phyloP scores from a whole-genome alignment of 345 rosid genomes.

The Populus simonii region DNA sequence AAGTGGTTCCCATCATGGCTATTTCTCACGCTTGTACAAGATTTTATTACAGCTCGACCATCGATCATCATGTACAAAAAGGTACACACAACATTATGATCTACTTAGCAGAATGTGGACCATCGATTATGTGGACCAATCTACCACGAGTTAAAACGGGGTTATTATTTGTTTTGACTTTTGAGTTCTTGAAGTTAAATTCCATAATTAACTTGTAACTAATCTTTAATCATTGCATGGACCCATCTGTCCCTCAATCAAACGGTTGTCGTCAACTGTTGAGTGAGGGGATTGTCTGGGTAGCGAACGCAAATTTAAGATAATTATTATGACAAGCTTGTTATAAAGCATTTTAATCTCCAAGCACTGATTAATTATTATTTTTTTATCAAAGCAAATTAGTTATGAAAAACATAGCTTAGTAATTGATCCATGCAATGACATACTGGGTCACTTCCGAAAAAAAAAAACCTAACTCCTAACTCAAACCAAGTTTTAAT shows the following conservation, averaged over 20 bases:
- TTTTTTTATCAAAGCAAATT: background rate
- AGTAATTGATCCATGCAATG: background rate
- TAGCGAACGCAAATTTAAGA: background rate
- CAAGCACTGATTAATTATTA: background rate
- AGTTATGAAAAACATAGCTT: background rate
- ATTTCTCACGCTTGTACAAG: conserved; percentile 34
- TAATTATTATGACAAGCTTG: background rate
- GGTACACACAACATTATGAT: conserved; percentile 31
- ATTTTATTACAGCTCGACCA: conserved; percentile 21
- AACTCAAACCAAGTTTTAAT: too few relatives aligned
- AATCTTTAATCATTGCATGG: conserved; percentile 1
- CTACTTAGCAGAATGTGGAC: conserved; percentile 13
- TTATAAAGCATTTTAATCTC: background rate
- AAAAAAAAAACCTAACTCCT: too few relatives aligned
- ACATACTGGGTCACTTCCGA: too few relatives aligned
- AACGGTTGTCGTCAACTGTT: background rate
- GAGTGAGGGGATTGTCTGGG: background rate
- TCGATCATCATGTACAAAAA: conserved; percentile 24
- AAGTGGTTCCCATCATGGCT: conserved; percentile 50
- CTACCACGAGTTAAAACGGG: conserved; percentile 21
- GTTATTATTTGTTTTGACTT: conserved; percentile 26
- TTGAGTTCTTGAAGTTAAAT: conserved; percentile 23
- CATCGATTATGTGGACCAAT: conserved; percentile 39
- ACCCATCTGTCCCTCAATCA: background rate
- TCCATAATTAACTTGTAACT: background rate